Evolutionary conservation across 108 stramenopile genomes (phyloP).

Genomic region (Conticribra weissflogii): DNA sequence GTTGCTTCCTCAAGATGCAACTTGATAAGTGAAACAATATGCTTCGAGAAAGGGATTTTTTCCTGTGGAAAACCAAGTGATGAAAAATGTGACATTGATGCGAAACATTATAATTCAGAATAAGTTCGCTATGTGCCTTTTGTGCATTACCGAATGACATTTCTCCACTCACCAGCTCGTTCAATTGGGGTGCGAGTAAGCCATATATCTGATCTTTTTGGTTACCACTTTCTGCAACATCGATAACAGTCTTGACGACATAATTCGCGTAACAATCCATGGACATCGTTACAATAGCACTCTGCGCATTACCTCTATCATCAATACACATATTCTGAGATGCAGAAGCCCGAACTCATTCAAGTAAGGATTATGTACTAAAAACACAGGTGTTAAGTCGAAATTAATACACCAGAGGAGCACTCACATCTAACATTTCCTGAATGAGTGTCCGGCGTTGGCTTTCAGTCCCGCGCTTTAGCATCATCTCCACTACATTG

Average conservation of each 20-base stretch:
- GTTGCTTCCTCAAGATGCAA: not conserved
- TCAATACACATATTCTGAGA: slow-evolving; percentile 10
- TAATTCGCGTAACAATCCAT: slow-evolving; percentile 95
- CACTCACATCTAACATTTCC: slow-evolving; percentile 63
- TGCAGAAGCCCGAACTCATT: no score
- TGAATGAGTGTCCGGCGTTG: slow-evolving; percentile 65
- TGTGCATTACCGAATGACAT: not conserved
- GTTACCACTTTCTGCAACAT: slow-evolving; percentile 64
- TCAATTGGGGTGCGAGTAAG: slow-evolving; percentile 58
- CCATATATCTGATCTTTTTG: slow-evolving; percentile 57
- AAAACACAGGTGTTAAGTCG: no score
- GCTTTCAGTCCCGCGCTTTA: slow-evolving; percentile 79
- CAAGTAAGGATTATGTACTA: no score
- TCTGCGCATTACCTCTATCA: slow-evolving; percentile 21
- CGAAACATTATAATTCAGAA: no score
- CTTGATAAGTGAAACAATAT: slow-evolving; percentile 5
- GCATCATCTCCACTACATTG: slow-evolving; percentile 94
- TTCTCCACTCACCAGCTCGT: slow-evolving; percentile 61
- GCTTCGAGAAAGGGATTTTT: slow-evolving; percentile 4
- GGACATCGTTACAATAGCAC: slow-evolving; percentile 72
- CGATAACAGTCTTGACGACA: slow-evolving; percentile 66
- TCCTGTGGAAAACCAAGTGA: not conserved
- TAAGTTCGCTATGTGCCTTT: no score
- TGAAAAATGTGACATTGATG: no score
- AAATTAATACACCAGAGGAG: no score